Conservation (phyloP, 257 asterid genomes). For the Ehretia macrophylla region DNA sequence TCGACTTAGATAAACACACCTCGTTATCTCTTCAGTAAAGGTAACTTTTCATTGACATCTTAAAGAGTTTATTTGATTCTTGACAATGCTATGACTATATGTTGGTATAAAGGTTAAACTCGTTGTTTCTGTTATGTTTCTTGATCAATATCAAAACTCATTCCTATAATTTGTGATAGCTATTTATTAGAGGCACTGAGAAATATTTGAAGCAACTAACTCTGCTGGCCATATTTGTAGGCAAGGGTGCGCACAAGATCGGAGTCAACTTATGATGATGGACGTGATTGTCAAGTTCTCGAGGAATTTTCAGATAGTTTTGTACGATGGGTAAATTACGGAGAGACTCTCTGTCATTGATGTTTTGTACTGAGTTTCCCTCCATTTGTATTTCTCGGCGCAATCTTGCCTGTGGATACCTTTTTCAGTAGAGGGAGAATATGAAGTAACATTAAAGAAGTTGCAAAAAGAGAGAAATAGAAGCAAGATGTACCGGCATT, state of each 20-base stretch:
- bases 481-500: conserved; percentile 26
- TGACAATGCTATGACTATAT: too few relatives aligned
- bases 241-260: conserved; percentile 47
- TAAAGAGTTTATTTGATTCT: too few relatives aligned
- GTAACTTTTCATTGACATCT: too few relatives aligned
- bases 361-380: conserved; percentile 16
- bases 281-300: conserved; percentile 43
- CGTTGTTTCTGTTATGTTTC: too few relatives aligned
- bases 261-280: conserved; percentile 39
- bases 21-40: too few relatives aligned
- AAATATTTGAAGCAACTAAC: neutral
- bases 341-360: conserved; percentile 76
- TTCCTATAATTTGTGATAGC: neutral
- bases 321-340: conserved; percentile 70
- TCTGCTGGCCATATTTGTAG: conserved; percentile 29
- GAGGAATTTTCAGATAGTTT: conserved; percentile 89
- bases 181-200: neutral
- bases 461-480: conserved; percentile 23
- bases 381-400: conserved; percentile 1
- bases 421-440: conserved; percentile 10
- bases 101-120: too few relatives aligned
- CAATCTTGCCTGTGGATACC: too few relatives aligned
- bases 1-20: too few relatives aligned
- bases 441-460: conserved; percentile 12
- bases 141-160: neutral